Evolutionary conservation across 2,329 filamentous ascomycete species (phyloP), one percentile per base, ranked within the genome.

Genomic region (Pestalotiopsis fici): DNA sequence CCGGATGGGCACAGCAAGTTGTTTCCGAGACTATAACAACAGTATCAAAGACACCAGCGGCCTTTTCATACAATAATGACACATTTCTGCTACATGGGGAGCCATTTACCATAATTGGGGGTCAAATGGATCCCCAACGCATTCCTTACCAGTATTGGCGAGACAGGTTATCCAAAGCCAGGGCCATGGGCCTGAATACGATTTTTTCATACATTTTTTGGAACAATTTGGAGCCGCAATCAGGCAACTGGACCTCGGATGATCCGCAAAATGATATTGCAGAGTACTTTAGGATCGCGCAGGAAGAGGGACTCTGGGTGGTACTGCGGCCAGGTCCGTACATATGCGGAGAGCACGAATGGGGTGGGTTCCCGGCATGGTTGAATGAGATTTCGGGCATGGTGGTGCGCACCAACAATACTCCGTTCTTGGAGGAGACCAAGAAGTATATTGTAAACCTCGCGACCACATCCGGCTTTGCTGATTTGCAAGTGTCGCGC

Each of bases 121-220:
- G 83, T 2, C 82, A 85, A 71, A 85, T 85, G 78, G 83, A 85
- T 66, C 83, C 83, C 1, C 84, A 86, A 68, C 80, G 83, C 13
- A 81, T 86, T 47, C 84, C 83, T 0, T 76, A 75, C 4, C 71
- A 78, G 31, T 84, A 84, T 71, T 86, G 84, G 84, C 72, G 76
- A 18, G 80, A 86, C 57, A 78, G 84, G 11, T 72, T 85, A 0
- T 66, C 72, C 25, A 83, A 81, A 62, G 83, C 82, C 11, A 74
- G 79, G 11, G 79, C 82, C 1, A 84, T 85, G 82, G 83, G 83
- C 0, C 67, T 86, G 0, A 86, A 85, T 68, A 85, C 83, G 0
- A 82, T 86, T 59, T 85, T 86, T 69, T 80, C 79, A 54, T 86
- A 86, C 71, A 75, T 86, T 4, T 86, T 81, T 71, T 87, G 85